phyloP scores from a whole-genome alignment of 169 alveolate genomes.

The Miamiensis avidus region DNA sequence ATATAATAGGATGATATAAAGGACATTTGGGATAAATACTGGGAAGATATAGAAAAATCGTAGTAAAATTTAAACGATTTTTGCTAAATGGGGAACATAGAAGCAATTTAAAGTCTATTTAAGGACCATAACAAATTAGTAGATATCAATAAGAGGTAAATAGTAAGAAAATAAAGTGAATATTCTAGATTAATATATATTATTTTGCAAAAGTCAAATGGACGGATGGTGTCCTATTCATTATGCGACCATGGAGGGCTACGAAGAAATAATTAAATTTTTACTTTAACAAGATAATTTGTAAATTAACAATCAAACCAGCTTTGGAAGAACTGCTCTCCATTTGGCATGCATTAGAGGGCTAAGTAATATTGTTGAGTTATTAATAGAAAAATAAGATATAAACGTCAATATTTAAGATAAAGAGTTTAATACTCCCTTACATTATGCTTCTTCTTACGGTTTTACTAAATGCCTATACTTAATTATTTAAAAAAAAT shows the following conservation, averaged over 20 bases:
- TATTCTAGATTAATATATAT: neutral
- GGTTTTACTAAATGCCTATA: slow-evolving; percentile 47
- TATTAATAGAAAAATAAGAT: slow-evolving; percentile 48
- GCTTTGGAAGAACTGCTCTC: slow-evolving; percentile 59
- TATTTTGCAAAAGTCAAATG: slow-evolving; percentile 39
- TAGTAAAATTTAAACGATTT: neutral
- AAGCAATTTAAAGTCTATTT: too few species aligned
- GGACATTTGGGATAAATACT: neutral
- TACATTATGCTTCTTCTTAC: slow-evolving; percentile 64
- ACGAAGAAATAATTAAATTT: slow-evolving; percentile 36
- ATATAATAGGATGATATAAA: neutral
- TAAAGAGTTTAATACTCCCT: slow-evolving; percentile 63
- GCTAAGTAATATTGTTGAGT: slow-evolving; percentile 36
- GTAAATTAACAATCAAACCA: slow-evolving; percentile 44
- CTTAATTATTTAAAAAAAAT: slow-evolving; percentile 8
- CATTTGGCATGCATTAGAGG: slow-evolving; percentile 64
- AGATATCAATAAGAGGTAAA: neutral
- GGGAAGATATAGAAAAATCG: neutral
- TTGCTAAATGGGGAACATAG: neutral
- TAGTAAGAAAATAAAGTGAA: too few species aligned
- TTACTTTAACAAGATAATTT: slow-evolving; percentile 48
- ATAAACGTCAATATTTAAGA: slow-evolving; percentile 46
- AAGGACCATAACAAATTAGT: too few species aligned
- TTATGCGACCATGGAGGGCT: slow-evolving; percentile 66
- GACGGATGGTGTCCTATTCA: slow-evolving; percentile 69